Base-by-base conservation (phyloP, 164 flowering plant species). In the Chloranthus sessilifolius region DNA sequence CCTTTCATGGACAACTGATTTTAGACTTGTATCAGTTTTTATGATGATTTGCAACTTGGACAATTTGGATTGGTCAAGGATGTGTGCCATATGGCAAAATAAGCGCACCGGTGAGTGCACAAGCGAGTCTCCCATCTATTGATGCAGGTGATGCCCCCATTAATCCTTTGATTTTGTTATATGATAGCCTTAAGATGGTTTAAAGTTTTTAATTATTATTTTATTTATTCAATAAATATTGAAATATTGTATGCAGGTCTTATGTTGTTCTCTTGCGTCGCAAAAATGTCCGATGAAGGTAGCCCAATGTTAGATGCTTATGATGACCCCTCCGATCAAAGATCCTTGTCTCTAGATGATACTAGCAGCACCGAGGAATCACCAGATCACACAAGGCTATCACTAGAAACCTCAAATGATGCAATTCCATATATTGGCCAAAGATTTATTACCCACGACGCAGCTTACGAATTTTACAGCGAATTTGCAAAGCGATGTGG, bases 401-500 rank as follows among this genome's bases (percentile, higher is more conserved):
- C 86, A n/a, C 65, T 80, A 21, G 90, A 83, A 60, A 62, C 77
- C 0, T 53, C 74, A 26, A 70, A 72, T 63, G 88, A 86, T 63
- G 61, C 65, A 4, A 58, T 73, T 61, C 98, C 95, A 40, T 87
- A 79, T 55, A 78, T 81, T 16, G 95, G 95, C 15, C 98, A 90
- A 64, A 76, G 82, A 47, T 90, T 90, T 77, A 25, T 62, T 26
- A 76, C 83, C 37, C 95, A 90, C 63, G 95, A 90, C 74, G 77
- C 81, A 33, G 95, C 98, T n/a, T 90, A 84, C 58, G 95, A 90
- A 41, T 87, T 75, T 54, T 90, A 90, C 42, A 78, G 81, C 58
- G 94, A 82, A 51, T 90, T 87, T 67, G 95, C 98, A 8, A 84
- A 70, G 67, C 38, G 75, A 29, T 82, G 94, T 66, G 98, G 98